phyloP scores from a whole-genome alignment of 495 filamentous ascomycete species.

The Penicillium lividum region DNA sequence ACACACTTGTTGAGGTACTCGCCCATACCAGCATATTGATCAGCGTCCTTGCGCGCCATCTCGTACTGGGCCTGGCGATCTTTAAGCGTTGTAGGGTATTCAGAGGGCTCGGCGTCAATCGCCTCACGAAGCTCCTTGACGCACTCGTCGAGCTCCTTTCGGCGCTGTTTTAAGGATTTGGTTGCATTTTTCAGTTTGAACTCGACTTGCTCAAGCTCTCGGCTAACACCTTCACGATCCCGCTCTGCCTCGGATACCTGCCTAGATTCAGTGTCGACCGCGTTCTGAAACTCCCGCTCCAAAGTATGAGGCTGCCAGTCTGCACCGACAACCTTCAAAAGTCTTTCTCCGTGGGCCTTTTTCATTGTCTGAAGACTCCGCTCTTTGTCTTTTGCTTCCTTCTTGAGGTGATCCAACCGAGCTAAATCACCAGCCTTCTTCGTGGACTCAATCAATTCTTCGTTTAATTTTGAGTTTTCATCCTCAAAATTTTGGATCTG shows the following conservation, averaged over 20 bases:
- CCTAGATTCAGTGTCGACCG: conserved; percentile 55
- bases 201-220: conserved; percentile 76
- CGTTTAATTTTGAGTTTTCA: conserved; percentile 63
- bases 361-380: conserved; percentile 74
- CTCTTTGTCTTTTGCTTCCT: conserved; percentile 69
- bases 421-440: conserved; percentile 76
- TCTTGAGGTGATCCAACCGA: conserved; percentile 73
- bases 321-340: conserved; percentile 60
- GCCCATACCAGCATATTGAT: conserved; percentile 59
- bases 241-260: conserved; percentile 61
- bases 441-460: conserved; percentile 78
- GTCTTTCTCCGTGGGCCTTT: conserved; percentile 67
- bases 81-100: conserved; percentile 53
- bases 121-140: conserved; percentile 50
- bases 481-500: conserved; percentile 68
- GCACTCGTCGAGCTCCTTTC: conserved; percentile 62
- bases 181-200: conserved; percentile 68
- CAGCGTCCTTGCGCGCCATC: conserved; percentile 60
- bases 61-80: conserved; percentile 63
- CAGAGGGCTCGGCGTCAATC: conserved; percentile 53
- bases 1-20: conserved; percentile 65
- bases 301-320: conserved; percentile 70
- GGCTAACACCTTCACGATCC: conserved; percentile 65
- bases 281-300: conserved; percentile 69
- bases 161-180: conserved; percentile 61